These are phyloP conservation scores for Tulasnella sp. DNA, from an alignment of 768 basidiomycete species.

Conservation along the genomic window DNA sequence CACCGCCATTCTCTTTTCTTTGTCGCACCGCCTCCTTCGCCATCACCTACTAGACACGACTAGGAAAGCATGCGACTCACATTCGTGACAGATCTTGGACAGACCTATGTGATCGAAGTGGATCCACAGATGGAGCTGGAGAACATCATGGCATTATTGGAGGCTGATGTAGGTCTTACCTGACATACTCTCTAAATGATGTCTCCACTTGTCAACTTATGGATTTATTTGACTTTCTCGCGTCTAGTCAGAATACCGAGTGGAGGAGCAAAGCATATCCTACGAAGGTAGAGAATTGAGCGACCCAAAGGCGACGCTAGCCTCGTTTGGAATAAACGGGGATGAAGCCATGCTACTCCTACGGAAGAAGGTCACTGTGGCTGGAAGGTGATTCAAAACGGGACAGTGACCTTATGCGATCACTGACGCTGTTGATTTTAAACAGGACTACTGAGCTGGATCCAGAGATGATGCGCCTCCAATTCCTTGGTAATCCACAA, in stretches of 20 bases:
- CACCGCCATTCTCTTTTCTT: too few relatives aligned
- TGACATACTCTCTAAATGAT: background rate
- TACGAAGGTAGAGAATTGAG: slow-evolving; percentile 55
- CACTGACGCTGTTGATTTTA: background rate
- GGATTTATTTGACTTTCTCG: background rate
- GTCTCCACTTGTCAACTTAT: background rate
- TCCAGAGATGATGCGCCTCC: slow-evolving; percentile 82
- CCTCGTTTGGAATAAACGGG: slow-evolving; percentile 45
- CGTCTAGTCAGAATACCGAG: slow-evolving; percentile 60
- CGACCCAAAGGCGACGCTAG: slow-evolving; percentile 58
- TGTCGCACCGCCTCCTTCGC: too few relatives aligned
- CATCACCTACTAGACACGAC: too few relatives aligned
- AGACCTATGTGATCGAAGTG: slow-evolving; percentile 52
- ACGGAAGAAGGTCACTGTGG: slow-evolving; percentile 45
- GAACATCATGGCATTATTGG: slow-evolving; percentile 87
- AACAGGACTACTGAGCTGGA: slow-evolving; percentile 63
- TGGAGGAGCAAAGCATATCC: slow-evolving; percentile 61
- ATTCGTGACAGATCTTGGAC: slow-evolving; percentile 31
- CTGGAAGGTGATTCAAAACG: slow-evolving; percentile 30
- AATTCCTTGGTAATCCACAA: slow-evolving; percentile 71
- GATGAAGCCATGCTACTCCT: slow-evolving; percentile 57
- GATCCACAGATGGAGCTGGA: slow-evolving; percentile 85
- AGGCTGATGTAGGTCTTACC: slow-evolving; percentile 70
- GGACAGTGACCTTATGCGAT: background rate
- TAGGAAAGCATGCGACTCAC: slow-evolving; percentile 31